These are phyloP conservation scores for Pelargonium cotyledonis DNA, from an alignment of 441 rosid genomes.

Conservation along the genomic window DNA sequence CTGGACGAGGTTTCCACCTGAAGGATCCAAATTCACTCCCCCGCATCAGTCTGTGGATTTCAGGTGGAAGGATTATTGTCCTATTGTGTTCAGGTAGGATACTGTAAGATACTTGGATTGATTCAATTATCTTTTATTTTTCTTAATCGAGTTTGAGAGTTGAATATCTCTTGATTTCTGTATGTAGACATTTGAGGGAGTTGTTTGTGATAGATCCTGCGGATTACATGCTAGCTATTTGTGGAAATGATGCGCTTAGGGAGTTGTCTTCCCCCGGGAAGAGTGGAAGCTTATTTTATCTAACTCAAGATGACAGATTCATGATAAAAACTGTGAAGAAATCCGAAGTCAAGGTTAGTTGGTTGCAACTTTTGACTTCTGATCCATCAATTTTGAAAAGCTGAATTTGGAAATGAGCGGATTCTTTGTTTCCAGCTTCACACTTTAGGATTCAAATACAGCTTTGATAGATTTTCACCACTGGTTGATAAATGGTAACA, in stretches of 20 bases:
- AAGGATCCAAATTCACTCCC: conserved; percentile 91
- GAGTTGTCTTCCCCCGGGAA: conserved; percentile 98
- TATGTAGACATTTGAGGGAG: conserved; percentile 62
- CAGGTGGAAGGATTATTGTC: conserved; percentile 97
- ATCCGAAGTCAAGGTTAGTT: conserved; percentile 83
- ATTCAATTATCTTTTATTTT: background rate
- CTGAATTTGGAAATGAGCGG: background rate
- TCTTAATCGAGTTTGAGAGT: conserved; percentile 8
- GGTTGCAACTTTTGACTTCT: conserved; percentile 33
- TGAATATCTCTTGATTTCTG: conserved; percentile 25
- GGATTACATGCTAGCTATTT: conserved; percentile 90
- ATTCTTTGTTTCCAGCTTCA: background rate
- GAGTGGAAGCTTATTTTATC: conserved; percentile 94
- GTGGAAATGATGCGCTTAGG: conserved; percentile 93
- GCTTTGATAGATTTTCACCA: background rate
- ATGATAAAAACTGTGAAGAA: conserved; percentile 98
- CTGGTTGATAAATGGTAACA: background rate
- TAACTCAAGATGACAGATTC: conserved; percentile 83
- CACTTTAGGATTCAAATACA: background rate
- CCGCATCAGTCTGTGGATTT: conserved; percentile 95
- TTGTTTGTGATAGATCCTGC: conserved; percentile 88
- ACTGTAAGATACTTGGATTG: too few relatives aligned
- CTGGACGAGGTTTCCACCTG: conserved; percentile 94
- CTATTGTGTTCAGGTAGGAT: conserved; percentile 83
- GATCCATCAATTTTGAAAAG: background rate